Conservation (phyloP, 257 asterid genomes). For the Mitragyna speciosa region DNA sequence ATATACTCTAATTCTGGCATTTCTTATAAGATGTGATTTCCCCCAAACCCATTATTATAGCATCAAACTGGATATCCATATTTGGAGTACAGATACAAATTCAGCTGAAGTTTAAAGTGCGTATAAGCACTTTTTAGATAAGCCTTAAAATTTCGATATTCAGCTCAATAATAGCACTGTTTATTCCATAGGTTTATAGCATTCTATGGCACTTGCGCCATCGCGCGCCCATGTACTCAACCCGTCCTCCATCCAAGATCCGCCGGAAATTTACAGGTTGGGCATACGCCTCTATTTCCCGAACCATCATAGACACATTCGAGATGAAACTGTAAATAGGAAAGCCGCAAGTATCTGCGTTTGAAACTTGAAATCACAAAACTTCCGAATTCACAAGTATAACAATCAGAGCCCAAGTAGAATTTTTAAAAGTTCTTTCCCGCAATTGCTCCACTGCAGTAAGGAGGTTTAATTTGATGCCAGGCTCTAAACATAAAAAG, state of each 20-base stretch:
- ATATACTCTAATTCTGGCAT: neutral
- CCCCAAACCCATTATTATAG: neutral
- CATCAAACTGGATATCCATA: neutral
- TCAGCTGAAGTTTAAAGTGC: neutral
- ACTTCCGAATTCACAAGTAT: neutral
- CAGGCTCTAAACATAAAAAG: neutral
- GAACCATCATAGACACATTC: slow-evolving; percentile 10
- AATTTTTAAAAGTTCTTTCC: neutral
- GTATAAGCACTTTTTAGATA: neutral
- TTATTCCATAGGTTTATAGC: neutral
- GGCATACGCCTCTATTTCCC: neutral
- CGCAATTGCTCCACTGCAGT: neutral
- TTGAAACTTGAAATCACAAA: neutral
- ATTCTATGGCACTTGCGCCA: neutral
- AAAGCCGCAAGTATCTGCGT: neutral
- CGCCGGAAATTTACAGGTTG: slow-evolving; percentile 1
- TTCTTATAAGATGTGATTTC: neutral
- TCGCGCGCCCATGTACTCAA: neutral
- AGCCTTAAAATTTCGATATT: neutral
- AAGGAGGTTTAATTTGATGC: neutral
- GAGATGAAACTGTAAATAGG: slow-evolving; percentile 8
- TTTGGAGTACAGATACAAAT: neutral
- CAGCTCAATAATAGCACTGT: neutral
- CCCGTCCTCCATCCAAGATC: neutral
- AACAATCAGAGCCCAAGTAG: neutral